These are phyloP conservation scores for Cystobasidium tubakii DNA, from an alignment of 768 basidiomycete species.

Conservation along the genomic window DNA sequence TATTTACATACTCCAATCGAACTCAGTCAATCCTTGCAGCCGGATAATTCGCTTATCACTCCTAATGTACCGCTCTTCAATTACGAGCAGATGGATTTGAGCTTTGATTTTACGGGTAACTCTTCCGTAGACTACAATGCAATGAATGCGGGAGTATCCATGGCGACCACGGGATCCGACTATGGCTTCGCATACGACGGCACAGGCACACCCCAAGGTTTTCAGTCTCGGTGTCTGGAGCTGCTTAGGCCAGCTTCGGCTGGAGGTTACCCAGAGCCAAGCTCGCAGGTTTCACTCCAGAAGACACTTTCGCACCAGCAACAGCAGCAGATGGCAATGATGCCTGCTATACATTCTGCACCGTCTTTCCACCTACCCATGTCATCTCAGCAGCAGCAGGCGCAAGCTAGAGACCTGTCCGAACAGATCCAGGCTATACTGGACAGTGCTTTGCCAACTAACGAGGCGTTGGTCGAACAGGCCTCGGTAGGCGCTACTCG, in stretches of 20 bases:
- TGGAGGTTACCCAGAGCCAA: neutral
- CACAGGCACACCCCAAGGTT: neutral
- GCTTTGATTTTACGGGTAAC: neutral
- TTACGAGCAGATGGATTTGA: neutral
- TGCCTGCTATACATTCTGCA: conserved; percentile 9
- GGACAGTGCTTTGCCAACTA: neutral
- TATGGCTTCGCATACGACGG: neutral
- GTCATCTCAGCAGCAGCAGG: conserved; percentile 18
- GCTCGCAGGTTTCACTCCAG: neutral
- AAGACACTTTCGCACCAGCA: neutral
- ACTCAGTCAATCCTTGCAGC: neutral
- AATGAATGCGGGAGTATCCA: neutral
- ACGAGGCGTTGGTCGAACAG: neutral
- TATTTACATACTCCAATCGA: neutral
- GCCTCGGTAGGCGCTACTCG: neutral
- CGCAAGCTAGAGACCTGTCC: neutral
- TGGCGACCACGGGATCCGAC: neutral
- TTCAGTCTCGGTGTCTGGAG: neutral
- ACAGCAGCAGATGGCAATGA: neutral
- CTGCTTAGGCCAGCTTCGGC: neutral
- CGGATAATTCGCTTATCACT: neutral
- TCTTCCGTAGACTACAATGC: neutral
- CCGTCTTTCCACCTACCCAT: conserved; percentile 12
- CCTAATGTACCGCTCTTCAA: neutral
- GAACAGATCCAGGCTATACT: conserved; percentile 15